A percentile compares a stretch with the other conserved stretches of the same genome.
phyloP scores from a whole-genome alignment of 768 basidiomycete species.

The Tylopilus rubrobrunneus region DNA sequence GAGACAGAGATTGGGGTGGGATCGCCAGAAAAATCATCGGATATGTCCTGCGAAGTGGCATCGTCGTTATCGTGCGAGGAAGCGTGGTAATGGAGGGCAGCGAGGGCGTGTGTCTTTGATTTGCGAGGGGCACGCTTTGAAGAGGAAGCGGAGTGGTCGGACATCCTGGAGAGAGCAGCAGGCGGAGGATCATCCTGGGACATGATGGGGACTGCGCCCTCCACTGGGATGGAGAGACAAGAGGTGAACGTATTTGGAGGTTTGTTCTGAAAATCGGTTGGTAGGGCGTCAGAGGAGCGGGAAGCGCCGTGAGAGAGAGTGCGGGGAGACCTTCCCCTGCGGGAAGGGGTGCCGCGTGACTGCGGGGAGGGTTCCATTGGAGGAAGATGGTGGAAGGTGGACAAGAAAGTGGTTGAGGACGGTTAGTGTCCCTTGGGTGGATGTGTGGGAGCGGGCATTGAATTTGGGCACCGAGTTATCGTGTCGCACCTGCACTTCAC shows the following conservation, averaged over 20 bases:
- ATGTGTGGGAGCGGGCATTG: constrained; percentile 40
- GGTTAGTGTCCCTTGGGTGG: constrained; percentile 23
- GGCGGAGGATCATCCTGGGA: constrained; percentile 38
- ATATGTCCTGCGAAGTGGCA: constrained; percentile 34
- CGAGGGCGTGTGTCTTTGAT: constrained; percentile 86
- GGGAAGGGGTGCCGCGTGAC: constrained; percentile 57
- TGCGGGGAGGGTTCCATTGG: constrained; percentile 38
- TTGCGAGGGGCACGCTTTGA: constrained; percentile 77
- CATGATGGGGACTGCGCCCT: constrained; percentile 67
- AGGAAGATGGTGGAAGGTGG: constrained; percentile 38
- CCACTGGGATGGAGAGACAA: constrained; percentile 72
- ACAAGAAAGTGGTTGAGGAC: constrained; percentile 8
- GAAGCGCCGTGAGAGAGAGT: constrained; percentile 43
- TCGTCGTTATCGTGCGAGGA: constrained; percentile 54
- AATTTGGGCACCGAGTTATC: constrained; percentile 39
- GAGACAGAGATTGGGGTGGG: constrained; percentile 59
- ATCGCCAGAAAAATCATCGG: constrained; percentile 47
- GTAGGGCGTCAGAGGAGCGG: constrained; percentile 40
- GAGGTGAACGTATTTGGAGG: constrained; percentile 50
- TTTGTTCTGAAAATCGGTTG: constrained; percentile 50
- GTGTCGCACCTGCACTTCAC: constrained; percentile 32
- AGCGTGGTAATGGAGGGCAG: constrained; percentile 68
- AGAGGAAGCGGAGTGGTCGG: constrained; percentile 40
- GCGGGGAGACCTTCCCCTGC: constrained; percentile 60
- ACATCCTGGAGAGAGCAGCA: constrained; percentile 30